phyloP scores from a whole-genome alignment of 441 rosid species.

The Manihot esculenta region DNA sequence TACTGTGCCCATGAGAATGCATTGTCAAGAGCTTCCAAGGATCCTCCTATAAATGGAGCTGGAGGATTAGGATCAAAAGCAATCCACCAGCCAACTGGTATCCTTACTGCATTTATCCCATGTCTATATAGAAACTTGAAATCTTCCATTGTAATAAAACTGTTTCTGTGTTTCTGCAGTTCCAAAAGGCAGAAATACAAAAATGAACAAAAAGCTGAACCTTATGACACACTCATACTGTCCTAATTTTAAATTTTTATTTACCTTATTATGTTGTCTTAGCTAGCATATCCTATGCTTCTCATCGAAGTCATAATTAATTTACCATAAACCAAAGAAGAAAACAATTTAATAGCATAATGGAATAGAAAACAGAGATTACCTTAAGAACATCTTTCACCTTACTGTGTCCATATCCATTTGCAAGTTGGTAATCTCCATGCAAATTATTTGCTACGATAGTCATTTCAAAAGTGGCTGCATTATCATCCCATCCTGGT shows the following conservation, averaged over 20 bases:
- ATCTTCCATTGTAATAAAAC: conserved; percentile 55
- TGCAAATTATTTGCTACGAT: conserved; percentile 60
- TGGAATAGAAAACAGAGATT: conserved; percentile 12
- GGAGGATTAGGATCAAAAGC: conserved; percentile 78
- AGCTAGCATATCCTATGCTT: neutral
- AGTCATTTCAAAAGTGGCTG: conserved; percentile 62
- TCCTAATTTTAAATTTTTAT: too few species aligned
- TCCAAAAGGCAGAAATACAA: conserved; percentile 7
- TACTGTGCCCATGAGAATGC: conserved; percentile 78
- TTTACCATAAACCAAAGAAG: neutral
- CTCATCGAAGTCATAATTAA: neutral
- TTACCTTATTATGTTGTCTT: neutral
- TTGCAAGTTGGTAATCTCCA: conserved; percentile 79
- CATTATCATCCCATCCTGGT: conserved; percentile 72
- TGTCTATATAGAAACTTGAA: conserved; percentile 57
- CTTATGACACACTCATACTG: too few species aligned
- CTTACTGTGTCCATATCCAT: conserved; percentile 54
- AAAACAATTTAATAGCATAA: neutral
- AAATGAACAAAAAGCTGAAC: conserved; percentile 7
- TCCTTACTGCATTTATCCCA: conserved; percentile 69
- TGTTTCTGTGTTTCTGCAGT: conserved; percentile 64
- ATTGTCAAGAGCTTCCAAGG: conserved; percentile 66
- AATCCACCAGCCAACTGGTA: conserved; percentile 90
- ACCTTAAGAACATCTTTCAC: conserved; percentile 73
- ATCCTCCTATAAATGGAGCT: conserved; percentile 61